A percentile compares a stretch with the other conserved stretches of the same genome.
Conservation (phyloP, 1,284 basidiomycete species). For the Puccinia novopanici region DNA sequence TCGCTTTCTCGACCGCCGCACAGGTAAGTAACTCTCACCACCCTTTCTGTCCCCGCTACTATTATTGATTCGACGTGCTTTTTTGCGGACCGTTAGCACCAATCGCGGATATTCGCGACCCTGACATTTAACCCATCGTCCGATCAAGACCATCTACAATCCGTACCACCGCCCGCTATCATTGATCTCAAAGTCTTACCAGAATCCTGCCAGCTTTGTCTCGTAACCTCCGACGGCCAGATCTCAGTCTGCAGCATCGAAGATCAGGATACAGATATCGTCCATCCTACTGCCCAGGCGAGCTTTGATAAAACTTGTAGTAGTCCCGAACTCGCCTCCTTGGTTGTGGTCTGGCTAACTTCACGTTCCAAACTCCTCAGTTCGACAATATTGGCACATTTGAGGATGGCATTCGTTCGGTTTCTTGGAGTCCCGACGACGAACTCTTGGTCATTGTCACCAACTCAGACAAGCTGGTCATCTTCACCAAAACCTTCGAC, state of each 20-base stretch:
- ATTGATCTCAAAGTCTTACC: slow-evolving; percentile 29
- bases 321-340: not conserved
- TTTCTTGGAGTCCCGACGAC: slow-evolving; percentile 59
- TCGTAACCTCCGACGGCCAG: slow-evolving; percentile 43
- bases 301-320: not conserved
- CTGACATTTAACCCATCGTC: not conserved
- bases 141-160: not conserved
- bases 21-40: not conserved
- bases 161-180: not conserved
- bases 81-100: not conserved
- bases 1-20: slow-evolving; percentile 1
- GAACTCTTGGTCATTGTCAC: slow-evolving; percentile 58
- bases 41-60: too few relatives aligned
- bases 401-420: slow-evolving; percentile 58
- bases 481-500: slow-evolving; percentile 58
- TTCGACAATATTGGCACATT: slow-evolving; percentile 55
- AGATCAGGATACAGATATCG: not conserved
- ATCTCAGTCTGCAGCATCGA: slow-evolving; percentile 38
- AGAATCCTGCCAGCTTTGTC: slow-evolving; percentile 44
- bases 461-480: slow-evolving; percentile 54
- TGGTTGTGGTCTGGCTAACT: too few relatives aligned
- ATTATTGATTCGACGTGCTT: not conserved
- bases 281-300: not conserved
- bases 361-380: not conserved
- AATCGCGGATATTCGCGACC: not conserved